These are phyloP conservation scores for Mimosa pudica DNA, from an alignment of 306 rosid genomes.

Conservation along the genomic window DNA sequence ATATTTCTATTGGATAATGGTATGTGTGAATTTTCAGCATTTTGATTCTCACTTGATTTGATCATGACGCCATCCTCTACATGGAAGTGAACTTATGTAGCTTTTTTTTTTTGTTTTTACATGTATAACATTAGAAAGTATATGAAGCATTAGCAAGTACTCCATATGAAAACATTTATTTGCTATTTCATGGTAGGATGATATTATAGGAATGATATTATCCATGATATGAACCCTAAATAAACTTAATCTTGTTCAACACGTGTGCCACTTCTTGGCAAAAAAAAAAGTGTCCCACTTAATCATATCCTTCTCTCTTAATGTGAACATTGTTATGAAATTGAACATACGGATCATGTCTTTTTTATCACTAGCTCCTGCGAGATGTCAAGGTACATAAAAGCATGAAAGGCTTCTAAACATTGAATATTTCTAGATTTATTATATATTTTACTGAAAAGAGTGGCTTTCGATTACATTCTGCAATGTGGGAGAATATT, in stretches of 20 bases:
- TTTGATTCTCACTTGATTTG: conserved; percentile 19
- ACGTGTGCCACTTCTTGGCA: not conserved
- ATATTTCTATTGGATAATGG: conserved; percentile 68
- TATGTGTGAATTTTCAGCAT: conserved; percentile 23
- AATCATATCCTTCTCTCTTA: not conserved
- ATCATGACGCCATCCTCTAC: conserved; percentile 9
- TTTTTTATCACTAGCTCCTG: not conserved
- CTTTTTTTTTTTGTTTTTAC: not conserved
- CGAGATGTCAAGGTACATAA: not conserved
- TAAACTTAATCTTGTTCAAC: not conserved
- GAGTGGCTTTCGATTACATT: not conserved
- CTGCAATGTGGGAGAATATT: not conserved
- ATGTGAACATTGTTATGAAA: not conserved
- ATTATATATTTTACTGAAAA: not conserved
- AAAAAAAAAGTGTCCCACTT: not conserved
- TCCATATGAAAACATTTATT: not conserved
- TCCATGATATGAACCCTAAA: not conserved
- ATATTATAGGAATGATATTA: not conserved
- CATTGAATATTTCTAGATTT: not conserved
- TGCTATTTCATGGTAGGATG: not conserved
- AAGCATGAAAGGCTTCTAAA: not conserved
- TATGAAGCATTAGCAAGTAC: not conserved
- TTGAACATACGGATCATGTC: not conserved
- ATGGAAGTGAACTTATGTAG: conserved; percentile 7
- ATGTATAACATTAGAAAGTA: not conserved